phyloP scores from a whole-genome alignment of 345 rosid species.

The Populus deltoides region DNA sequence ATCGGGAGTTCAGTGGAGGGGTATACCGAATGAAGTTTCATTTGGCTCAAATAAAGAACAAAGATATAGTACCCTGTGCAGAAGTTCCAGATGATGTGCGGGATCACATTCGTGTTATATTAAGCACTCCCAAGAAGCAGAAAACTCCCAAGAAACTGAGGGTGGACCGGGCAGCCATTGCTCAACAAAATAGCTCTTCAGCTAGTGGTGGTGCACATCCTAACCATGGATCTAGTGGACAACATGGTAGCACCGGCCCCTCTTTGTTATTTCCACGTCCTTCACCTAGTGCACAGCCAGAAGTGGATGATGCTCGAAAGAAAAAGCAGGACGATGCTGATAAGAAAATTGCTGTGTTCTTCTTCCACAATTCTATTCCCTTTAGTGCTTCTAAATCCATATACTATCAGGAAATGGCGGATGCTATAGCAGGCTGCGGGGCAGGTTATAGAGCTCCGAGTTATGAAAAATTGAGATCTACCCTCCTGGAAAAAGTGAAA shows the following conservation, averaged over 20 bases:
- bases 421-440: constrained; percentile 27
- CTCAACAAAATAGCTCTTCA: constrained; percentile 46
- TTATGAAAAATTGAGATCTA: constrained; percentile 22
- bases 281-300: constrained; percentile 29
- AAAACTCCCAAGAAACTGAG: constrained; percentile 43
- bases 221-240: constrained; percentile 45
- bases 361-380: constrained; percentile 24
- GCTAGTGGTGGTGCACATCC: constrained; percentile 43
- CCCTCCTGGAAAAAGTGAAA: constrained; percentile 20
- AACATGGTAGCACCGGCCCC: constrained; percentile 44
- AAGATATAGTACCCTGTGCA: constrained; percentile 52
- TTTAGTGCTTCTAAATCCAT: constrained; percentile 21
- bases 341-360: constrained; percentile 21
- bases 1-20: constrained; percentile 60
- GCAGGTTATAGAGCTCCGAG: constrained; percentile 26
- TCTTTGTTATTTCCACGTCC: constrained; percentile 38
- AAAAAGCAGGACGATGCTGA: constrained; percentile 42
- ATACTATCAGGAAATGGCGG: constrained; percentile 28
- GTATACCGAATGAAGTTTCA: constrained; percentile 70
- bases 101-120: constrained; percentile 39
- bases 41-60: constrained; percentile 59
- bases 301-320: constrained; percentile 35
- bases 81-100: constrained; percentile 49
- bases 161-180: constrained; percentile 36
- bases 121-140: constrained; percentile 47